These are phyloP conservation scores for Citrus maxima DNA, from an alignment of 345 rosid species.

Conservation along the genomic window DNA sequence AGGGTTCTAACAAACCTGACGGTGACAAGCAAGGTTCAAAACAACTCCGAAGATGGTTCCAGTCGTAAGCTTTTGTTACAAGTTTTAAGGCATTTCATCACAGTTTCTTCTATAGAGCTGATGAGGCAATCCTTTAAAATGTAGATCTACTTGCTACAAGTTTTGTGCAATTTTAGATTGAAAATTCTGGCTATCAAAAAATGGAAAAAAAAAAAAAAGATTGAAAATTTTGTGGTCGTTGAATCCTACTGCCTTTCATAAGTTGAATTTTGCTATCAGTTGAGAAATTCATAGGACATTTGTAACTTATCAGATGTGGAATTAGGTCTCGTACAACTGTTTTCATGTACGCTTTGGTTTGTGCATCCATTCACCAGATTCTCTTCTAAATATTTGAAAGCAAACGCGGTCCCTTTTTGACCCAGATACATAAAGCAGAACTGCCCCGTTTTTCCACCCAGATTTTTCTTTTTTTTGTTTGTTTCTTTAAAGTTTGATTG, in stretches of 20 bases:
- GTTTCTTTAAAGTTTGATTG: too few species aligned
- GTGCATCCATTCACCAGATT: too few species aligned
- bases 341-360: too few species aligned
- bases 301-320: too few species aligned
- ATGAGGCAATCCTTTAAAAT: background rate
- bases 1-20: slow-evolving; percentile 36
- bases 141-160: background rate
- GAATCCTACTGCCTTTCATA: background rate
- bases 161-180: background rate
- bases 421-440: too few species aligned
- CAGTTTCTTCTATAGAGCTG: background rate
- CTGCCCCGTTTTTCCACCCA: too few species aligned
- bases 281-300: background rate
- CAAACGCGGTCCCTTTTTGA: too few species aligned
- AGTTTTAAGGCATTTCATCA: background rate
- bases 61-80: slow-evolving; percentile 26
- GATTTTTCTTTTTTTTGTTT: too few species aligned
- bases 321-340: too few species aligned
- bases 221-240: background rate
- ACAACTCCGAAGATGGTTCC: slow-evolving; percentile 62
- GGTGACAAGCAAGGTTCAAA: slow-evolving; percentile 42
- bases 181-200: too few species aligned
- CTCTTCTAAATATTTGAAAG: too few species aligned
- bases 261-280: background rate
- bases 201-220: background rate